A percentile compares a stretch with the other conserved stretches of the same genome.
phyloP scores from a whole-genome alignment of 2,329 filamentous ascomycete genomes.

The Exserohilum rostratum region DNA sequence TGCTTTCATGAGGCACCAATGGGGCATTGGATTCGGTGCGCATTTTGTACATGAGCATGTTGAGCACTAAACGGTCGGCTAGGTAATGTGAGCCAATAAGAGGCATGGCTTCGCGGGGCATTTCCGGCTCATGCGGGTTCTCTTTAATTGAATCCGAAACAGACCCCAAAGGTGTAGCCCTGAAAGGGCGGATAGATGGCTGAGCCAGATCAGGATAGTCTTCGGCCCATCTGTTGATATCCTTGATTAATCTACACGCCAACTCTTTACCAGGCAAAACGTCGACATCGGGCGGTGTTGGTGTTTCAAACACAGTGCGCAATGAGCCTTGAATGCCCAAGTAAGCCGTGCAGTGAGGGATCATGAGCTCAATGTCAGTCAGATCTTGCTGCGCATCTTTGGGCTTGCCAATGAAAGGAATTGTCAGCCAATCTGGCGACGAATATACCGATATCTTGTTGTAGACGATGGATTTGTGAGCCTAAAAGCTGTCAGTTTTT shows the following conservation, averaged over 20 bases:
- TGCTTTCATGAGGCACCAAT: slow-evolving; percentile 8
- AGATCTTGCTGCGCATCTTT: slow-evolving; percentile 36
- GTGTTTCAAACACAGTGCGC: slow-evolving; percentile 24
- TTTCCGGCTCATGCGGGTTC: neutral
- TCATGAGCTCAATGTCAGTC: slow-evolving; percentile 34
- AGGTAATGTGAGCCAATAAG: slow-evolving; percentile 12
- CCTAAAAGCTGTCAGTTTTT: slow-evolving; percentile 23
- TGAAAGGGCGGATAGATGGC: neutral
- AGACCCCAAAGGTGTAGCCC: neutral
- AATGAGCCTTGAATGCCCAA: slow-evolving; percentile 26
- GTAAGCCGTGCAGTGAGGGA: slow-evolving; percentile 30
- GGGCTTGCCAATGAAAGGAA: slow-evolving; percentile 31
- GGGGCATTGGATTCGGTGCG: slow-evolving; percentile 3
- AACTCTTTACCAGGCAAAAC: slow-evolving; percentile 20
- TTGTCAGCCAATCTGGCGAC: slow-evolving; percentile 35
- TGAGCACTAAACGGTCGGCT: slow-evolving; percentile 3
- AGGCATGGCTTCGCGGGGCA: neutral
- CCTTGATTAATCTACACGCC: slow-evolving; percentile 19
- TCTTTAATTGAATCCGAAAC: neutral
- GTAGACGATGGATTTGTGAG: slow-evolving; percentile 34
- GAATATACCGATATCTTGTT: slow-evolving; percentile 38
- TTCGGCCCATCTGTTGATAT: slow-evolving; percentile 16
- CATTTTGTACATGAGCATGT: slow-evolving; percentile 17
- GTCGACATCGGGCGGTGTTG: slow-evolving; percentile 20
- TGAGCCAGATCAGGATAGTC: neutral